phyloP scores from a whole-genome alignment of 345 rosid species.

The Corchorus capsularis region DNA sequence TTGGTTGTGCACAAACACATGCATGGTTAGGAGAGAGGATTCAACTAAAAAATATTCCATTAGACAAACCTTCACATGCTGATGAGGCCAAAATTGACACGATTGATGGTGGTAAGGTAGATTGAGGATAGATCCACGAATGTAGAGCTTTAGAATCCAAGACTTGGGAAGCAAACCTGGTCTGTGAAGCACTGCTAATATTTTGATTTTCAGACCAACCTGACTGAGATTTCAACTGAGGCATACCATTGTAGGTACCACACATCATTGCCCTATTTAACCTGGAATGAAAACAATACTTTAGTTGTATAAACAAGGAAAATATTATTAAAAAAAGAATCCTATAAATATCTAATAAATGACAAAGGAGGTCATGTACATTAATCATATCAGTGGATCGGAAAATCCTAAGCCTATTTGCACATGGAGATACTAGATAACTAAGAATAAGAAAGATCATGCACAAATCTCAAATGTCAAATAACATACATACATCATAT shows the following conservation, averaged over 20 bases:
- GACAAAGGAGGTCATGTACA: not conserved
- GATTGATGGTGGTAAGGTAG: conserved; percentile 72
- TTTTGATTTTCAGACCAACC: conserved; percentile 32
- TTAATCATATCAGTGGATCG: too few relatives aligned
- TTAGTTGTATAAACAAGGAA: conserved; percentile 11
- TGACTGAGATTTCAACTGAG: conserved; percentile 35
- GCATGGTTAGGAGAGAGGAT: not conserved
- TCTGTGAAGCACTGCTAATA: conserved; percentile 33
- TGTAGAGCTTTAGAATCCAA: conserved; percentile 56
- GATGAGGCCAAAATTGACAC: conserved; percentile 60
- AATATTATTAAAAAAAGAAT: not conserved
- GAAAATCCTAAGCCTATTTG: too few relatives aligned
- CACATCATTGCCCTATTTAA: conserved; percentile 59
- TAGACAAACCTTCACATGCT: conserved; percentile 65
- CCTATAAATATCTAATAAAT: not conserved
- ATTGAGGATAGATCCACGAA: conserved; percentile 96
- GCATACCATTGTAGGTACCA: conserved; percentile 50
- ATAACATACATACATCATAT: too few relatives aligned
- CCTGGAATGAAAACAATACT: conserved; percentile 42
- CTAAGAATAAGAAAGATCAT: too few relatives aligned
- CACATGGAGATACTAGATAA: too few relatives aligned
- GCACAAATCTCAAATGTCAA: too few relatives aligned
- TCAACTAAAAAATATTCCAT: conserved; percentile 8
- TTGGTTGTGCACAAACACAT: conserved; percentile 8
- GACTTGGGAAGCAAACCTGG: conserved; percentile 40